phyloP scores from a whole-genome alignment of 305 asterid species.

The Solanum chacoense region DNA sequence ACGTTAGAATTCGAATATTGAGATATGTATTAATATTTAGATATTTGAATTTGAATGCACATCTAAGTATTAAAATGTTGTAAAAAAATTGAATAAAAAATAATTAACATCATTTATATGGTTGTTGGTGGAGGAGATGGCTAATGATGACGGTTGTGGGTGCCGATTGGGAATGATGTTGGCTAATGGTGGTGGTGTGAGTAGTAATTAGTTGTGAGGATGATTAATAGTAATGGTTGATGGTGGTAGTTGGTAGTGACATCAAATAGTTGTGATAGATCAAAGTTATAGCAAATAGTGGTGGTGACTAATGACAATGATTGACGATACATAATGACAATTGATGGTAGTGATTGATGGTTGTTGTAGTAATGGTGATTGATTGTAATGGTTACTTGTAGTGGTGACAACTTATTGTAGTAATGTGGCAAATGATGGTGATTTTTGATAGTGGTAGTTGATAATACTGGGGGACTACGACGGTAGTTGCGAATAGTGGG shows the following conservation, averaged over 20 bases:
- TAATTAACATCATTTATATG: neutral
- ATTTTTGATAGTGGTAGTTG: neutral
- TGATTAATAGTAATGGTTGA: neutral
- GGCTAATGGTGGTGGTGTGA: neutral
- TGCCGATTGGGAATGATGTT: neutral
- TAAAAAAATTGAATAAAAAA: neutral
- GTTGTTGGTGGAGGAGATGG: neutral
- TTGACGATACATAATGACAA: neutral
- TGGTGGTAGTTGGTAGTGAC: neutral
- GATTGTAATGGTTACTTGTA: neutral
- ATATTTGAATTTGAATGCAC: neutral
- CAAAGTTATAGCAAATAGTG: neutral
- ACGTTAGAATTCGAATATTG: neutral
- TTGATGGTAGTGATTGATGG: neutral
- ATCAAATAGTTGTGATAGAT: neutral
- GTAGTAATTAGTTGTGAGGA: neutral
- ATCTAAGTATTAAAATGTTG: neutral
- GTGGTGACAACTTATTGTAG: neutral
- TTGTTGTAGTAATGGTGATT: neutral
- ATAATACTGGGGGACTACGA: neutral
- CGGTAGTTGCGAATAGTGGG: neutral
- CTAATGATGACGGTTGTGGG: neutral
- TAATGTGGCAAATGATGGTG: neutral
- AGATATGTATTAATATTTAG: neutral
- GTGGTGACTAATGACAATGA: neutral